Base-by-base conservation (phyloP, 2,329 filamentous ascomycete genomes). In the Trichoderma sp. region DNA sequence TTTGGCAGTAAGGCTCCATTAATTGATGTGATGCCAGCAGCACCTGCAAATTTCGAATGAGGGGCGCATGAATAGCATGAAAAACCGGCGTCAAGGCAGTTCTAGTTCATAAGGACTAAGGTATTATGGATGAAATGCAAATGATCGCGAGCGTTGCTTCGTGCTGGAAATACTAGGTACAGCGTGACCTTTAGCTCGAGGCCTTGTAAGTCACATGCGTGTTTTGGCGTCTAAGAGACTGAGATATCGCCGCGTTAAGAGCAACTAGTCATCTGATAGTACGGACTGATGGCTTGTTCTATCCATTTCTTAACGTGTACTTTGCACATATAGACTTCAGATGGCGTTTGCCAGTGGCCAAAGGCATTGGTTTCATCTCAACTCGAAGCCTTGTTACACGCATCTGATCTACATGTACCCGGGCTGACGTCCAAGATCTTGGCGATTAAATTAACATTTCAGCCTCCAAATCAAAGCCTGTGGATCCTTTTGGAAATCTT, bases 401-500 rank as follows among this genome's bases (percentile, higher is more conserved):
- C 47, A 49, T 56, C 53, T 33, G 27, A 33, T 56, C 27, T 29
- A 8, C 52, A 16, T 6, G 27, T 27, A 33, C 47, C 53, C 16
- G 40, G 40, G 40, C 40, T 43, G 40, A 33, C 19, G 5, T 31
- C 19, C 53, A n/a, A 56, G 53, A 56, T 58, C 55, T 58, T 37
- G 31, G n/a, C 19, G 31, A 16, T 29, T 11, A 29, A 21, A 58
- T 33, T 24, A 47, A 63, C 35, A 31, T 64, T 43, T 29, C 13
- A 49, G 33, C 21, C 37, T 47, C 13, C 53, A 33, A 19, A 21
- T 57, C 52, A 27, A 47, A 40, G 52, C 24, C 37, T 57, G 62
- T 65, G 62, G 62, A 65, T 53, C 40, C 62, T 13, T 24, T 37
- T 29, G 53, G n/a, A 21, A 33, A 29, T 24, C 27, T 19, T 65